Evolutionary conservation across 495 filamentous ascomycete genomes (phyloP).

Genomic region (Neurospora cerealis): DNA sequence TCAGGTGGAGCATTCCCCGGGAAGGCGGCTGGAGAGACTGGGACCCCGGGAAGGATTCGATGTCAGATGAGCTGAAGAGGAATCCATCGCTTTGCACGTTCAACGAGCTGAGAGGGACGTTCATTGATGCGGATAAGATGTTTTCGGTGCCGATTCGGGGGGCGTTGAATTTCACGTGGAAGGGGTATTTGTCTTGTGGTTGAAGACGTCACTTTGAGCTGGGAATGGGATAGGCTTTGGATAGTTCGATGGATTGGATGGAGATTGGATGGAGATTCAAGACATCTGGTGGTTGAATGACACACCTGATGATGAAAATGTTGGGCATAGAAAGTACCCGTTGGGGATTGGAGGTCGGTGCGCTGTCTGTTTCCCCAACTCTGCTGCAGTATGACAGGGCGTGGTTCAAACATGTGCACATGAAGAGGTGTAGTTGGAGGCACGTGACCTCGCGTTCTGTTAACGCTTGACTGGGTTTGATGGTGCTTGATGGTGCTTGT

Average conservation of each 20-base stretch:
- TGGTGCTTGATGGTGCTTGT: background rate
- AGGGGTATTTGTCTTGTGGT: background rate
- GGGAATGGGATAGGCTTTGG: too few relatives aligned
- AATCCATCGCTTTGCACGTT: background rate
- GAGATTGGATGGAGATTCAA: too few relatives aligned
- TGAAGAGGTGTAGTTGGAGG: background rate
- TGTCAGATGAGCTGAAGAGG: background rate
- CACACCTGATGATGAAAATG: too few relatives aligned
- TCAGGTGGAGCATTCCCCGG: background rate
- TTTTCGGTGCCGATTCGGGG: slow-evolving; percentile 1
- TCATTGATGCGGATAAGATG: background rate
- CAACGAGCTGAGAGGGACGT: background rate
- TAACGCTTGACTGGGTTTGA: background rate
- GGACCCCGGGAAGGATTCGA: background rate
- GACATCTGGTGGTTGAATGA: too few relatives aligned
- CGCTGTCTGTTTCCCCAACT: too few relatives aligned
- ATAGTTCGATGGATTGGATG: too few relatives aligned
- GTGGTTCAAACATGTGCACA: background rate
- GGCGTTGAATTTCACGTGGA: background rate
- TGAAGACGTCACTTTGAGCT: background rate
- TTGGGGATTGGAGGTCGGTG: too few relatives aligned
- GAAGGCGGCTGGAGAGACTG: background rate
- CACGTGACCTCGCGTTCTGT: background rate
- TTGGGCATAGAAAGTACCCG: too few relatives aligned
- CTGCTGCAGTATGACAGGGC: too few relatives aligned